These are phyloP conservation scores for Trypanosoma congolense DNA, from an alignment of 208 protist species.

Conservation along the genomic window DNA sequence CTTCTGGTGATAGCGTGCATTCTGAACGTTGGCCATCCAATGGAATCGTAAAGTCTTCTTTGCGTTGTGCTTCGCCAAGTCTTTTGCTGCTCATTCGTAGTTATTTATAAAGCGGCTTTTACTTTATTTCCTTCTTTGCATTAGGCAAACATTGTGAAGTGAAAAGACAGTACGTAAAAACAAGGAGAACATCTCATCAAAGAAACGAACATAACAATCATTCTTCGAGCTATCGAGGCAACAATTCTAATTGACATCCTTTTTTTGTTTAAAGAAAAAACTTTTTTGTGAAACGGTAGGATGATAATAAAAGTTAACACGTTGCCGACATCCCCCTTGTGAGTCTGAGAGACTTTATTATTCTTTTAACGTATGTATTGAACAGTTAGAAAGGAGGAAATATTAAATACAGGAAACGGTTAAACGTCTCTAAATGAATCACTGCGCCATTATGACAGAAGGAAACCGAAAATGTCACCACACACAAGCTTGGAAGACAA, in stretches of 20 bases:
- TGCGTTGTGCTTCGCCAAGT: slow-evolving; percentile 69
- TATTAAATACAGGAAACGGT: too few relatives aligned
- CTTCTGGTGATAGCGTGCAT: slow-evolving; percentile 80
- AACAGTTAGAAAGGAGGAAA: too few relatives aligned
- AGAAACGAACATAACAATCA: too few relatives aligned
- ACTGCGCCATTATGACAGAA: slow-evolving; percentile 1
- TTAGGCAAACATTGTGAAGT: slow-evolving; percentile 1
- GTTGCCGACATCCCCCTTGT: too few relatives aligned
- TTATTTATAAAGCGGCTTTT: neutral
- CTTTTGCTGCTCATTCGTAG: slow-evolving; percentile 68
- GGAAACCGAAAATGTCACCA: slow-evolving; percentile 10
- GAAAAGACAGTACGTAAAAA: slow-evolving; percentile 7
- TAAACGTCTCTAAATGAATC: slow-evolving; percentile 8
- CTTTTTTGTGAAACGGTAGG: too few relatives aligned
- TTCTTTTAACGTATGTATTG: too few relatives aligned
- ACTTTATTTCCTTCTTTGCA: neutral
- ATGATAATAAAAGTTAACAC: too few relatives aligned
- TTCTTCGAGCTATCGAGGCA: too few relatives aligned
- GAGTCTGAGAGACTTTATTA: too few relatives aligned
- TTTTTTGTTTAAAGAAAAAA: too few relatives aligned
- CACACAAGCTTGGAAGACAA: slow-evolving; percentile 29
- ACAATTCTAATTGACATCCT: too few relatives aligned
- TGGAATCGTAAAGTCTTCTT: slow-evolving; percentile 75
- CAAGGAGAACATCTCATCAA: too few relatives aligned
- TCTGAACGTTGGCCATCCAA: slow-evolving; percentile 43